Base-by-base conservation (phyloP, 495 filamentous ascomycete genomes). In the Annulohypoxylon bovei region DNA sequence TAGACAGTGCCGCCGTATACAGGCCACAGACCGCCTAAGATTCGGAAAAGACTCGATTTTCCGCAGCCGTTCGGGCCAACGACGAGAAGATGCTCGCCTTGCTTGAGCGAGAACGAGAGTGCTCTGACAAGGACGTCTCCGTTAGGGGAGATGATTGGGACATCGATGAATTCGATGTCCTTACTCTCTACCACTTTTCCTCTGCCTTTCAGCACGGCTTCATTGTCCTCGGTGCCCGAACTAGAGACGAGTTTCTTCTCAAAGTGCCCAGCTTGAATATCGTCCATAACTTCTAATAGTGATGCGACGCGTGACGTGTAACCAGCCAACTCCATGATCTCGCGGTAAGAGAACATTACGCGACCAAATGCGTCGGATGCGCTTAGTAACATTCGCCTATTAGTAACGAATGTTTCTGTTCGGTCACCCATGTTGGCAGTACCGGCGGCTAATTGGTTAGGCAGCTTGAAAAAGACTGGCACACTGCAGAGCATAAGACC, bases 291-390 rank as follows among this genome's bases (percentile, higher is more conserved):
- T 46, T 97, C 89, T 18, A 99, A 82, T 1, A 99, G 84, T 12
- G 90, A 91, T 4, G 94, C 91, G 9, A 98, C 95, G 23, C 95
- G 90, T 11, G 92, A 93, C 7, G 95, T 98, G 82, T 98, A 97
- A 22, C 95, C 95, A 1, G 95, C 96, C 55, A 99, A 85, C 76
- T 99, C 95, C 54, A 95, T 97, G 72, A 99, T 86, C 72, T 93
- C 96, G 77, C 97, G 96, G 83, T 99, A 99, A 20, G 92, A 95
- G 82, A 97, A 98, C 95, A 98, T 98, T 53, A 99, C 80, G 27
- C 96, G 91, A 11, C 96, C 96, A 73, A 99, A 97, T 28, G 95
- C 95, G 75, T 99, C 95, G 0, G 94, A 97, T 23, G 93, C 94
- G 27, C 90, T 93, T 1, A 98, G 84, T 2, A 99, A 86, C 85